These are phyloP conservation scores for Ophiostoma sp. DNA, from an alignment of 2,329 filamentous ascomycete genomes.

Conservation along the genomic window DNA sequence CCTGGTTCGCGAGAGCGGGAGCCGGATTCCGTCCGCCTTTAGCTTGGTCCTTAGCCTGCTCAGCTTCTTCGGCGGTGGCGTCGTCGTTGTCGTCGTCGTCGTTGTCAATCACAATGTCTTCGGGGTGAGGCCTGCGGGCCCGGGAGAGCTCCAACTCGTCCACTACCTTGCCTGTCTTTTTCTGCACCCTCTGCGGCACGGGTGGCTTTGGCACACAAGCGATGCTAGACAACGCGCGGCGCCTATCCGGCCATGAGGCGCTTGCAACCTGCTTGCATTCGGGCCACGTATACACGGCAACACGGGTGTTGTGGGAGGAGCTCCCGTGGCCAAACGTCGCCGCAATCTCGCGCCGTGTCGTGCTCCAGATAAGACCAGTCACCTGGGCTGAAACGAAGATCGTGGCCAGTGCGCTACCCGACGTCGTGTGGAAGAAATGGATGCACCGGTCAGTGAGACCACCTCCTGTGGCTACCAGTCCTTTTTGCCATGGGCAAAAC, in stretches of 20 bases:
- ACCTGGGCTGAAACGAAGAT: conserved; percentile 93
- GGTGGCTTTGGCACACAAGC: conserved; percentile 57
- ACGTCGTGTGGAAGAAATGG: conserved; percentile 85
- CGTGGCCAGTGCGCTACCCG: conserved; percentile 76
- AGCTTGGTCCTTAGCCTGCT: conserved; percentile 1
- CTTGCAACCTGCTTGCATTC: conserved; percentile 79
- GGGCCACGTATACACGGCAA: conserved; percentile 93
- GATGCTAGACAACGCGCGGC: conserved; percentile 82
- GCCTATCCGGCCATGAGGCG: conserved; percentile 63
- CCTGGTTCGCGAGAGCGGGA: not conserved
- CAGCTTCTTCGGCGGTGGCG: not conserved
- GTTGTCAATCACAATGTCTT: conserved; percentile 21
- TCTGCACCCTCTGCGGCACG: conserved; percentile 12
- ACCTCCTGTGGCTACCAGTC: conserved; percentile 81
- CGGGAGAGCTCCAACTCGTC: too few species aligned
- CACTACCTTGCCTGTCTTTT: not conserved
- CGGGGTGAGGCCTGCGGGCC: not conserved
- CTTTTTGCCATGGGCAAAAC: conserved; percentile 90
- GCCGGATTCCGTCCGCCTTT: not conserved
- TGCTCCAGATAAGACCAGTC: conserved; percentile 87
- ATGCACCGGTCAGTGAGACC: conserved; percentile 94
- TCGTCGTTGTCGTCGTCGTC: conserved; percentile 34
- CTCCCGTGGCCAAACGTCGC: conserved; percentile 93
- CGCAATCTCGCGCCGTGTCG: conserved; percentile 75
- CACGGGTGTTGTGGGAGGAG: conserved; percentile 79